These are phyloP conservation scores for Sicyos baderoa DNA, from an alignment of 306 rosid genomes.

Conservation along the genomic window DNA sequence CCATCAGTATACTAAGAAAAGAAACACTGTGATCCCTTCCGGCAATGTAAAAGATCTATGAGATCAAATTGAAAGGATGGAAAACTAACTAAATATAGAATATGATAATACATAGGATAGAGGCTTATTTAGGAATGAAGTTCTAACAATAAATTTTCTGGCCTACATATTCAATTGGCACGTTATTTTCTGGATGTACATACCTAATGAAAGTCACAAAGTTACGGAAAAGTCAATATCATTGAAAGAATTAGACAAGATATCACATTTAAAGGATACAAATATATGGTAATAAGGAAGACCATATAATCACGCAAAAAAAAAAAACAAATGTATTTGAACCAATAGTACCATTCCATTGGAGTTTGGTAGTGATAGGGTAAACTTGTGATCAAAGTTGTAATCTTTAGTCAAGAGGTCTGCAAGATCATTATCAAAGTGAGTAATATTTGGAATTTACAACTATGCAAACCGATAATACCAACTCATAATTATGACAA, in stretches of 20 bases:
- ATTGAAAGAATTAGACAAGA: neutral
- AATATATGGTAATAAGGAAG: neutral
- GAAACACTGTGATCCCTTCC: neutral
- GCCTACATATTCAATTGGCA: neutral
- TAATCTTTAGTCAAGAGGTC: conserved; percentile 83
- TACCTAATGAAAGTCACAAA: neutral
- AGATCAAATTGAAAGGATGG: neutral
- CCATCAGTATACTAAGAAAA: neutral
- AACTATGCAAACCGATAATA: neutral
- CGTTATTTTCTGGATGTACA: neutral
- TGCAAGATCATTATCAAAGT: conserved; percentile 26
- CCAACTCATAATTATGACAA: neutral
- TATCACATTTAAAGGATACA: neutral
- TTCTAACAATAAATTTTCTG: neutral
- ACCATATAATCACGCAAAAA: neutral
- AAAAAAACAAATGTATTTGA: neutral
- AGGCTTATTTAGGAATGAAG: neutral
- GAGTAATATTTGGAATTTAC: neutral
- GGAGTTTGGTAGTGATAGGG: conserved; percentile 51
- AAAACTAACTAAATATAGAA: neutral
- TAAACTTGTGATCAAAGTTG: conserved; percentile 75
- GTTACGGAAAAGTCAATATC: neutral
- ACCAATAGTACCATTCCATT: conserved; percentile 58
- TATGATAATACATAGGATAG: neutral
- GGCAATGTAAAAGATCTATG: neutral